Conservation (phyloP, 1,284 basidiomycete species). For the Clitocybe nebularis region DNA sequence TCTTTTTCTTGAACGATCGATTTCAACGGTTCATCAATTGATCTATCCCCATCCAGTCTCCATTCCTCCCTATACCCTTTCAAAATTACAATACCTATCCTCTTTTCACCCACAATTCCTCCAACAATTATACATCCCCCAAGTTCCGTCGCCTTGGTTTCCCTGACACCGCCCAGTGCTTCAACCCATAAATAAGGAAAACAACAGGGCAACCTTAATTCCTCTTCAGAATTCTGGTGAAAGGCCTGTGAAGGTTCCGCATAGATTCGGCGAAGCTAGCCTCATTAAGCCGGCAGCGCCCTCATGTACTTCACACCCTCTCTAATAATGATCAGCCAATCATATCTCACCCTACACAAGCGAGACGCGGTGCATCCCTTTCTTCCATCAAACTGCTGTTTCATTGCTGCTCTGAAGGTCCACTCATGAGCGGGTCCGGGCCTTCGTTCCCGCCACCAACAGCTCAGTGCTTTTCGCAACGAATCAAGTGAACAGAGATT, state of each 20-base stretch:
- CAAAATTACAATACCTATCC: neutral
- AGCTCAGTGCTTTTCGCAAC: neutral
- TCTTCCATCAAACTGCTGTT: no score
- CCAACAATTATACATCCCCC: constrained; percentile 9
- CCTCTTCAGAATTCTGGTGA: neutral
- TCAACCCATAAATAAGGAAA: no score
- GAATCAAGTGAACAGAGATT: neutral
- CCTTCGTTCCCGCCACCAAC: neutral
- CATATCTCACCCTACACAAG: constrained; percentile 6
- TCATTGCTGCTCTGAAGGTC: no score
- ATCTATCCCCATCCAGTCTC: constrained; percentile 19
- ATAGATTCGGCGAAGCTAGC: constrained; percentile 7
- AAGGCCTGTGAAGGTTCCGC: neutral
- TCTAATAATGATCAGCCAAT: constrained; percentile 17
- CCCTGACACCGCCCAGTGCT: no score
- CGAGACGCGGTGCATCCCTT: constrained; percentile 7
- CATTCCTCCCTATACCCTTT: constrained; percentile 8
- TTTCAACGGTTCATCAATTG: constrained; percentile 18
- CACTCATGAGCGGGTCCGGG: neutral
- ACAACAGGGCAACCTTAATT: constrained; percentile 1
- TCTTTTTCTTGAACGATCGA: constrained; percentile 26
- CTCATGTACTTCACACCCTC: constrained; percentile 11
- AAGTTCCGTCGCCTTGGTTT: neutral
- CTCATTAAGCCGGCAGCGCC: constrained; percentile 9
- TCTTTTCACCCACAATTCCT: neutral